A percentile compares a stretch with the other conserved stretches of the same genome.
Conservation (phyloP, 208 protist species). For the Lotmaria passim region DNA sequence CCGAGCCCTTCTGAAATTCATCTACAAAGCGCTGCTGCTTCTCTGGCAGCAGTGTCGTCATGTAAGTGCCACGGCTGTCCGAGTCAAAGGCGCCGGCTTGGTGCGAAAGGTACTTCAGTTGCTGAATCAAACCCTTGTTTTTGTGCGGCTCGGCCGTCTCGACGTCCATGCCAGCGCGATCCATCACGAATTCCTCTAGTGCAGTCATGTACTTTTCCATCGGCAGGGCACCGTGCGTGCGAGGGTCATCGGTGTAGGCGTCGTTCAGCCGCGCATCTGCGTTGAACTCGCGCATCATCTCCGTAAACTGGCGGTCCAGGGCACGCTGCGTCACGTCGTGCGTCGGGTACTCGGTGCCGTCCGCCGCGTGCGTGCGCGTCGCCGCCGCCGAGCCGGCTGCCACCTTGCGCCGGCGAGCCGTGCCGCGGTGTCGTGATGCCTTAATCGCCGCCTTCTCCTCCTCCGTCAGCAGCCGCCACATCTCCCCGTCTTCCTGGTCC, state of each 20-base stretch:
- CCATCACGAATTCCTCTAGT: constrained; percentile 81
- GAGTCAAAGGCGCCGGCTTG: constrained; percentile 65
- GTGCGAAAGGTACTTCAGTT: constrained; percentile 69
- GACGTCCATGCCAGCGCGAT: constrained; percentile 71
- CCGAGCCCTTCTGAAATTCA: constrained; percentile 67
- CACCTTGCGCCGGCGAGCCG: constrained; percentile 30
- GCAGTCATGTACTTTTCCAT: constrained; percentile 81
- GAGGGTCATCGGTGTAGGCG: constrained; percentile 77
- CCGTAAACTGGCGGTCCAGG: constrained; percentile 69
- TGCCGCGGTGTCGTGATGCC: constrained; percentile 42
- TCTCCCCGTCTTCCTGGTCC: constrained; percentile 32
- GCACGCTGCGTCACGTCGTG: constrained; percentile 65
- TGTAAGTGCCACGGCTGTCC: constrained; percentile 58
- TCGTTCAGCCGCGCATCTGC: constrained; percentile 71
- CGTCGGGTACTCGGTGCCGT: constrained; percentile 44
- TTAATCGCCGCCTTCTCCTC: constrained; percentile 54
- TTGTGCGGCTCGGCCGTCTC: constrained; percentile 69
- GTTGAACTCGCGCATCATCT: constrained; percentile 81
- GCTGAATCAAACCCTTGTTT: constrained; percentile 85
- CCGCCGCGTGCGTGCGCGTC: constrained; percentile 31
- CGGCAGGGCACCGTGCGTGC: constrained; percentile 72
- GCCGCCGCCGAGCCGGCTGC: constrained; percentile 1
- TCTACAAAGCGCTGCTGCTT: constrained; percentile 77
- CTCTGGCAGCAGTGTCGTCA: constrained; percentile 70
- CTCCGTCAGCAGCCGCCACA: constrained; percentile 55